Conservation (phyloP, 768 basidiomycete species). For the Coprinellus micaceus region DNA sequence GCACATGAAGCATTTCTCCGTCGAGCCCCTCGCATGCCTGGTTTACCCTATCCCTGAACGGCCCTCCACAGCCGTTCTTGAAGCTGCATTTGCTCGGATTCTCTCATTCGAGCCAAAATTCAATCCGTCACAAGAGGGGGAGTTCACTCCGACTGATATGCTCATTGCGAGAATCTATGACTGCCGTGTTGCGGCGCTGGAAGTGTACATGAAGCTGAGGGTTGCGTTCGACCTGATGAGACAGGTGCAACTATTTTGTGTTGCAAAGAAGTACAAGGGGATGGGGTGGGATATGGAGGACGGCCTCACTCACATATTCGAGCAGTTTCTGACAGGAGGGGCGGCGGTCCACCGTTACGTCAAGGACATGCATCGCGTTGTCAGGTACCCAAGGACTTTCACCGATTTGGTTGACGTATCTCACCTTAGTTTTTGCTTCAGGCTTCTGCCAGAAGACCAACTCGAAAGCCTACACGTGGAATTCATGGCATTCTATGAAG, state of each 20-base stretch:
- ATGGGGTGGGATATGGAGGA: slow-evolving; percentile 26
- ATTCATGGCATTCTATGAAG: too few species aligned
- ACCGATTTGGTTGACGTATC: too few species aligned
- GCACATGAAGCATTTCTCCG: slow-evolving; percentile 65
- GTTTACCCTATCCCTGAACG: slow-evolving; percentile 25
- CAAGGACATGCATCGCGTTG: too few species aligned
- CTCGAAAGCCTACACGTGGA: too few species aligned
- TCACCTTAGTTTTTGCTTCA: too few species aligned
- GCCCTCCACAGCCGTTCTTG: background rate
- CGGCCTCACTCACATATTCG: too few species aligned
- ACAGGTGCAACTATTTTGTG: slow-evolving; percentile 41
- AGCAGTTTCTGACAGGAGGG: too few species aligned
- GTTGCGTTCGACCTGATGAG: slow-evolving; percentile 47
- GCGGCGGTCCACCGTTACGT: too few species aligned
- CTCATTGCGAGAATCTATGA: slow-evolving; percentile 2
- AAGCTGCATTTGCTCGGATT: background rate
- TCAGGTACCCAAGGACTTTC: too few species aligned
- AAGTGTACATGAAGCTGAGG: slow-evolving; percentile 26
- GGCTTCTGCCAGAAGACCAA: too few species aligned
- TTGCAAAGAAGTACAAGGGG: slow-evolving; percentile 39
- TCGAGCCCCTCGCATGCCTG: slow-evolving; percentile 52
- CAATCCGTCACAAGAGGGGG: background rate
- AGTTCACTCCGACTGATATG: background rate
- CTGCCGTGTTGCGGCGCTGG: slow-evolving; percentile 9
- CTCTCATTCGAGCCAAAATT: background rate